Conservation (phyloP, 805 yeast species). For the Metschnikowia lunata region DNA sequence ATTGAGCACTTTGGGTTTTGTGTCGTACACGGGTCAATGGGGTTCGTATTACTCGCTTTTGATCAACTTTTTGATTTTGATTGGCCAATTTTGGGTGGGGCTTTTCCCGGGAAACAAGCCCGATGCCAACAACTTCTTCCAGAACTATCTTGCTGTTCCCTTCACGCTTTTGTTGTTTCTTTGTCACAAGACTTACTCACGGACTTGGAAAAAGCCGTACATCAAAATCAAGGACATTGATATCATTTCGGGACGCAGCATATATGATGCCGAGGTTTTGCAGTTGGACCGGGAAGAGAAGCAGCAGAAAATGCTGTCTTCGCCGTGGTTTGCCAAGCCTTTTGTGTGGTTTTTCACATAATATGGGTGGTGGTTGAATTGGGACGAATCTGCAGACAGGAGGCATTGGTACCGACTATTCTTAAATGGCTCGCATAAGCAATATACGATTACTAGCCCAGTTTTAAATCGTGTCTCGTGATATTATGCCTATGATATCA, state of each 20-base stretch:
- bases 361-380: too few relatives aligned
- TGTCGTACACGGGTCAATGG: conserved; percentile 36
- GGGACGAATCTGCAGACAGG: too few relatives aligned
- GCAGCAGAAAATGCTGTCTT: conserved; percentile 10
- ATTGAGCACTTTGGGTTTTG: conserved; percentile 21
- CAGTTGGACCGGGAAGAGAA: conserved; percentile 21
- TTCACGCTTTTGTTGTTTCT: conserved; percentile 20
- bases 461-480: too few relatives aligned
- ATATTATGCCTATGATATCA: too few relatives aligned
- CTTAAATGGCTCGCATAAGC: too few relatives aligned
- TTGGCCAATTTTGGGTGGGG: conserved; percentile 44
- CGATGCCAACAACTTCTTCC: conserved; percentile 24
- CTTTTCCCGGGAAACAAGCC: conserved; percentile 31
- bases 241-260: conserved; percentile 18
- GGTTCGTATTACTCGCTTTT: conserved; percentile 35
- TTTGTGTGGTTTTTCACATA: conserved; percentile 15
- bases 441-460: too few relatives aligned
- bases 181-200: conserved; percentile 20
- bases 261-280: conserved; percentile 22
- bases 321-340: conserved; percentile 13
- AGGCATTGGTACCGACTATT: too few relatives aligned
- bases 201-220: conserved; percentile 20
- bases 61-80: conserved; percentile 30
- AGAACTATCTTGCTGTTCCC: conserved; percentile 24
- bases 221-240: conserved; percentile 22